Conservation (phyloP, 1,139 yeast genomes). For the Magnusiomyces paraingens region DNA sequence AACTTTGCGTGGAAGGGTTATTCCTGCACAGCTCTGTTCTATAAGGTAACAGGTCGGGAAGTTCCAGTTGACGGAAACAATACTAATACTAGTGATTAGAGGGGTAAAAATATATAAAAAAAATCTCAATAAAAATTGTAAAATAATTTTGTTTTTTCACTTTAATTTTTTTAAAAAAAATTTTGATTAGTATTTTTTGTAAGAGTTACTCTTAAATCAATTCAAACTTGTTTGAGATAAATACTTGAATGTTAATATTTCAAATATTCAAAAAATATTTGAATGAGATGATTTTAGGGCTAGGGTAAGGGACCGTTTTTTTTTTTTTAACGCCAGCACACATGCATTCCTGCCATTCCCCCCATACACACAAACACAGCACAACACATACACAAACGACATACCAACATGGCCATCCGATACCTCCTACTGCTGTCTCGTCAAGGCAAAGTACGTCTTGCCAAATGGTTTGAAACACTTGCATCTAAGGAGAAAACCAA, state of each 20-base stretch:
- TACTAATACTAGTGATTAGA: no score
- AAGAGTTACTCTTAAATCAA: no score
- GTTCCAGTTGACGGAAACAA: constrained; percentile 14
- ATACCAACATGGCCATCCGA: constrained; percentile 54
- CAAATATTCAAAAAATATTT: neutral
- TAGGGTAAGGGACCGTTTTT: constrained; percentile 5
- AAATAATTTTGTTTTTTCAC: no score
- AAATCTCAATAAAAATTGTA: no score
- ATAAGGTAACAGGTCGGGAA: neutral
- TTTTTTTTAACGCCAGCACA: neutral
- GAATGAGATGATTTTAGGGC: constrained; percentile 1
- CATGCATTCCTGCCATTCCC: neutral
- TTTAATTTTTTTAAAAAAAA: neutral
- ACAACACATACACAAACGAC: neutral
- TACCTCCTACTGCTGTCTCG: constrained; percentile 78
- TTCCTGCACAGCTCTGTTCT: constrained; percentile 45
- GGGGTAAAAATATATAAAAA: no score
- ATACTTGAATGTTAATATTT: no score
- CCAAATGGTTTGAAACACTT: constrained; percentile 86
- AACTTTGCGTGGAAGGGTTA: constrained; percentile 87
- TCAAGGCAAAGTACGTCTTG: constrained; percentile 89
- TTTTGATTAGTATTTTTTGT: no score
- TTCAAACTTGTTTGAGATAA: no score
- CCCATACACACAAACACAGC: constrained; percentile 4
- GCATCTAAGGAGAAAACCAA: constrained; percentile 78